A percentile compares a stretch with the other conserved stretches of the same genome.
These are phyloP conservation scores for Leccinum pseudoinsigne DNA, from an alignment of 1,284 basidiomycete species.

Conservation along the genomic window DNA sequence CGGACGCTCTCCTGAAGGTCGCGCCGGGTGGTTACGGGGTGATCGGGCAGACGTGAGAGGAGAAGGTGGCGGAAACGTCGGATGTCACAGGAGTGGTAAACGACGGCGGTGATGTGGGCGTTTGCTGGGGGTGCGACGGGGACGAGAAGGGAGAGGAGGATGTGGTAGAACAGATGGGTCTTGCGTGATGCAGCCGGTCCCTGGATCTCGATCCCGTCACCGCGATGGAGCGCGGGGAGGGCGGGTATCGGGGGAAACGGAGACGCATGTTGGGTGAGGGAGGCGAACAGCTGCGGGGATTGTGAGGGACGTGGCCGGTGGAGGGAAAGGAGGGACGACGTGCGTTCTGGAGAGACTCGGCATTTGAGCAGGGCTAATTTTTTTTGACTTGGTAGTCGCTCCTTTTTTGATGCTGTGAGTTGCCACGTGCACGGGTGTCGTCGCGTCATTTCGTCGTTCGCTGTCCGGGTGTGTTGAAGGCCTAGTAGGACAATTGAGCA, in stretches of 20 bases:
- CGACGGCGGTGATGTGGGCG: conserved; percentile 55
- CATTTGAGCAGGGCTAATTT: conserved; percentile 1
- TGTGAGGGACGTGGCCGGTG: conserved; percentile 17
- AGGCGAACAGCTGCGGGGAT: conserved; percentile 20
- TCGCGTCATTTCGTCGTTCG: too few species aligned
- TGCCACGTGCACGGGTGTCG: too few species aligned
- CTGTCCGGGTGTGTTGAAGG: too few species aligned
- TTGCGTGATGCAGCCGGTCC: conserved; percentile 74
- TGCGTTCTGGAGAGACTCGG: conserved; percentile 51
- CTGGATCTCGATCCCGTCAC: conserved; percentile 70
- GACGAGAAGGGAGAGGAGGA: conserved; percentile 61
- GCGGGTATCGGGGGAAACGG: conserved; percentile 32
- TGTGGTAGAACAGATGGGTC: conserved; percentile 66
- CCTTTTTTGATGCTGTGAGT: too few species aligned
- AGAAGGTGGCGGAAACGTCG: conserved; percentile 55
- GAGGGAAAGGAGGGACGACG: conserved; percentile 16
- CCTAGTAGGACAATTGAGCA: too few species aligned
- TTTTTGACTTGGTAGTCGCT: too few species aligned
- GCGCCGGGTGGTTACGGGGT: conserved; percentile 14
- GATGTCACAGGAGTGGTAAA: conserved; percentile 61
- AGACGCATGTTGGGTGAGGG: conserved; percentile 17
- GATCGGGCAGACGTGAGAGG: conserved; percentile 36
- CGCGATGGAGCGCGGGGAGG: conserved; percentile 28
- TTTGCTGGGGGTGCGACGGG: conserved; percentile 39
- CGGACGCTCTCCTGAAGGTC: conserved; percentile 35